Conservation (phyloP, 1,139 yeast species). For the Suhomyces taliae region DNA sequence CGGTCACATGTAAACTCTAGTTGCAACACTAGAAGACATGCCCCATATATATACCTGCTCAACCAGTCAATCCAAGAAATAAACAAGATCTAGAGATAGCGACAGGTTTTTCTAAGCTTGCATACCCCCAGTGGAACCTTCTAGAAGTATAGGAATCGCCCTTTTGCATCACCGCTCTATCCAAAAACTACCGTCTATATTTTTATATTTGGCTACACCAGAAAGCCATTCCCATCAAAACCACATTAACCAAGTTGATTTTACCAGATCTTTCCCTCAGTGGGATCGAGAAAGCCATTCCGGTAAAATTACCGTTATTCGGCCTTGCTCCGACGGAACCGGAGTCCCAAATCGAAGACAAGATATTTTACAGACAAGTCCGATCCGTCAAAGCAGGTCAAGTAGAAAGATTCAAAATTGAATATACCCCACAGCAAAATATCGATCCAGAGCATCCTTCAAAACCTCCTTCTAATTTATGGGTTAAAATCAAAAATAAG, state of each 20-base stretch:
- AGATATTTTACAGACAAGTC: slow-evolving; percentile 34
- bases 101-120: too few relatives aligned
- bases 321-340: not conserved
- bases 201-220: too few relatives aligned
- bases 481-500: slow-evolving; percentile 69
- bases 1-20: too few relatives aligned
- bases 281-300: not conserved
- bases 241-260: not conserved
- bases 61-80: too few relatives aligned
- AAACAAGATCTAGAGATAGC: too few relatives aligned
- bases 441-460: not conserved
- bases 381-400: slow-evolving; percentile 41
- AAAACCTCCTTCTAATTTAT: slow-evolving; percentile 32
- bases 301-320: not conserved
- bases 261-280: not conserved
- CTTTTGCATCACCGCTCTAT: too few relatives aligned
- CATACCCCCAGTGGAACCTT: too few relatives aligned
- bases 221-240: not conserved
- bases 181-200: too few relatives aligned
- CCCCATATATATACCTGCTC: too few relatives aligned
- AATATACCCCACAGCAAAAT: slow-evolving; percentile 30
- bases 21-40: too few relatives aligned
- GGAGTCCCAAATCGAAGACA: slow-evolving; percentile 12
- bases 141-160: too few relatives aligned
- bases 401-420: slow-evolving; percentile 35